Percentiles rank a stretch among this genome's conserved stretches.
Conservation (phyloP, 2,329 filamentous ascomycete genomes). For the Rhinocladiella mackenziei region DNA sequence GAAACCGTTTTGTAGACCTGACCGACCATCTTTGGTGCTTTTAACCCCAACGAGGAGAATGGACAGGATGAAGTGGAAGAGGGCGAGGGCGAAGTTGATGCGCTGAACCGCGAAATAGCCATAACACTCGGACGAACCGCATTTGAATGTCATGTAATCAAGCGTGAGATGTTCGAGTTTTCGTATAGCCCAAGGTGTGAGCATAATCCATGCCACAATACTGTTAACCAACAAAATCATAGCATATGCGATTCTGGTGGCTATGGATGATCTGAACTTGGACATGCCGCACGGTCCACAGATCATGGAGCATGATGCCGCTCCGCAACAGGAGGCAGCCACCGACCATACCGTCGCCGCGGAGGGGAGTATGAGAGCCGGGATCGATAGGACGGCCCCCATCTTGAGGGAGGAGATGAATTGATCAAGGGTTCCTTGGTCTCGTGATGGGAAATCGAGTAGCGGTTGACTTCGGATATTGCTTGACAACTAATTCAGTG, state of each 20-base stretch:
- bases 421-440: too few species aligned
- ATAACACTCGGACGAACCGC: conserved; percentile 75
- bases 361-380: conserved; percentile 82
- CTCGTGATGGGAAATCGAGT: too few species aligned
- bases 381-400: conserved; percentile 87
- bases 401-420: conserved; percentile 49
- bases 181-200: conserved; percentile 96
- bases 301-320: conserved; percentile 91
- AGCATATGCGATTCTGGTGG: conserved; percentile 93
- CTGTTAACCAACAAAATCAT: conserved; percentile 94
- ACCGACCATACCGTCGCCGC: conserved; percentile 76
- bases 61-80: conserved; percentile 87
- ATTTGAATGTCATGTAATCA: conserved; percentile 94
- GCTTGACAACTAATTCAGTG: too few species aligned
- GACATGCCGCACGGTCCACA: conserved; percentile 96
- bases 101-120: conserved; percentile 95
- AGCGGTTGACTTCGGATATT: too few species aligned
- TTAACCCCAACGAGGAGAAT: conserved; percentile 80
- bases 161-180: conserved; percentile 88
- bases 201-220: conserved; percentile 97
- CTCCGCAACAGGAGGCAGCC: conserved; percentile 88
- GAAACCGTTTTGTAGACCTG: conserved; percentile 92
- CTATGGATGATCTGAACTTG: conserved; percentile 96
- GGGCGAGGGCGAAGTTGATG: conserved; percentile 93
- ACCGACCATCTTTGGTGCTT: conserved; percentile 80